Evolutionary conservation across 371 early-diverging fungal genomes (phyloP), one percentile per base, ranked within the genome.

Genomic region (Fennellomyces sp.): DNA sequence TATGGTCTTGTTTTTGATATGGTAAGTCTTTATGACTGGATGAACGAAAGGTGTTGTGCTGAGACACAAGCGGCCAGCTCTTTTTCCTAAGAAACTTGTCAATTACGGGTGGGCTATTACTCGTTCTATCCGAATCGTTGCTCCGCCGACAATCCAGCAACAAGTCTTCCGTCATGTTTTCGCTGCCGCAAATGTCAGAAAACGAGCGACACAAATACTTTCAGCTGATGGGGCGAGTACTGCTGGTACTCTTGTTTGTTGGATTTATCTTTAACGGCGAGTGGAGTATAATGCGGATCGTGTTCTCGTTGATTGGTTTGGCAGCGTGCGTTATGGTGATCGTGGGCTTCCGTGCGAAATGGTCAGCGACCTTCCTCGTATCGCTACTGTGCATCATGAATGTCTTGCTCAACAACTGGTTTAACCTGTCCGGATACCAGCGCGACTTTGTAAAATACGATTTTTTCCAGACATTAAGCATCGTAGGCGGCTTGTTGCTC

Each of bases 401-500:
- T 69, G 77, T 97, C 51, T 61, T 91, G 27, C 83, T 94, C 54
- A 97, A 97, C 77, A 93, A 95, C 83, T 97, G 96, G 94, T 96
- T 97, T 97, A 25, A 17, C 19, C 15, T 35, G 13, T 81, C 89
- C 3, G 73, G 91, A 47, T 91, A 91, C 65, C 88, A 87, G 49
- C 80, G 88, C 60, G 97, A 97, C 56, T 96, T 96, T 70, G 82
- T 93, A 64, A 92, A 95, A 71, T 97, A 97, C 73, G 97, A 97
- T 78, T 97, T 97, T 68, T 97, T 97, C 89, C 97, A 97, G 74
- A 97, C 92, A n/a, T 79, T 97, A 28, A 94, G 94, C 23, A 93
- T 96, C 76, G 86, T 94, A 78, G 97, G 97, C 31, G 97, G 97
- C 17, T 87, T 97, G 58, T 69, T 97, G 35, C 72, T 96, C 36